A percentile compares a stretch with the other conserved stretches of the same genome.
Evolutionary conservation across 768 basidiomycete genomes (phyloP).

Genomic region (Phlebiopsis gigantea): DNA sequence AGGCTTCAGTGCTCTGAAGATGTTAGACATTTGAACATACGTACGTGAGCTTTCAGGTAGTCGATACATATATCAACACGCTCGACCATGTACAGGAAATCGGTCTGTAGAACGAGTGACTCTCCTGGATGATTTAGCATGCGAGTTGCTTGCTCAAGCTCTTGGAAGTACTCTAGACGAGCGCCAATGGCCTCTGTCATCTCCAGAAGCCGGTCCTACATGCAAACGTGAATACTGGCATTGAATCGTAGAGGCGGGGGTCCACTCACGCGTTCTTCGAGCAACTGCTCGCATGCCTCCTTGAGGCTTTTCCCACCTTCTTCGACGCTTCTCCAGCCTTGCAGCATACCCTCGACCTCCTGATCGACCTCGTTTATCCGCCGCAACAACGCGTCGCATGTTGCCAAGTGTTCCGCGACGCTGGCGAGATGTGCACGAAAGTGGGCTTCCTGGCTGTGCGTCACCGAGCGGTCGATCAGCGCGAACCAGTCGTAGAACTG

Average conservation of each 20-base stretch:
- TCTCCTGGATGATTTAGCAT: slow-evolving; percentile 95
- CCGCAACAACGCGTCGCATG: slow-evolving; percentile 71
- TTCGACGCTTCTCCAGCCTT: slow-evolving; percentile 83
- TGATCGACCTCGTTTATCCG: slow-evolving; percentile 67
- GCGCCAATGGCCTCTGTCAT: slow-evolving; percentile 79
- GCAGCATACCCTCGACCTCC: slow-evolving; percentile 77
- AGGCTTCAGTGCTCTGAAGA: background rate
- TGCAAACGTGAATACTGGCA: background rate
- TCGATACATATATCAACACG: slow-evolving; percentile 92
- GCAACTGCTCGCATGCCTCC: slow-evolving; percentile 82
- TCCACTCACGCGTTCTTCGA: slow-evolving; percentile 79
- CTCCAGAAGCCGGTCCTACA: slow-evolving; percentile 69
- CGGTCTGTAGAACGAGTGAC: slow-evolving; percentile 81
- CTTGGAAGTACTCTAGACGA: slow-evolving; percentile 89
- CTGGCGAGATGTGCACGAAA: slow-evolving; percentile 81
- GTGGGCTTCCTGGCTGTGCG: slow-evolving; percentile 90
- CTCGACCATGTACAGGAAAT: slow-evolving; percentile 95
- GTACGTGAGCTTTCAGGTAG: slow-evolving; percentile 80
- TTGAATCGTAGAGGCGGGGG: background rate
- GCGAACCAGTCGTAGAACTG: slow-evolving; percentile 98
- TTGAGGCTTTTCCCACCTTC: slow-evolving; percentile 89
- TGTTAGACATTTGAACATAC: slow-evolving; percentile 23
- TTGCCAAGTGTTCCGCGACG: slow-evolving; percentile 69
- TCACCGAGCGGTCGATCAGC: slow-evolving; percentile 81
- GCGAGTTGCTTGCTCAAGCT: slow-evolving; percentile 87